phyloP scores from a whole-genome alignment of 2,329 filamentous ascomycete species.

The Xylariales sp. region DNA sequence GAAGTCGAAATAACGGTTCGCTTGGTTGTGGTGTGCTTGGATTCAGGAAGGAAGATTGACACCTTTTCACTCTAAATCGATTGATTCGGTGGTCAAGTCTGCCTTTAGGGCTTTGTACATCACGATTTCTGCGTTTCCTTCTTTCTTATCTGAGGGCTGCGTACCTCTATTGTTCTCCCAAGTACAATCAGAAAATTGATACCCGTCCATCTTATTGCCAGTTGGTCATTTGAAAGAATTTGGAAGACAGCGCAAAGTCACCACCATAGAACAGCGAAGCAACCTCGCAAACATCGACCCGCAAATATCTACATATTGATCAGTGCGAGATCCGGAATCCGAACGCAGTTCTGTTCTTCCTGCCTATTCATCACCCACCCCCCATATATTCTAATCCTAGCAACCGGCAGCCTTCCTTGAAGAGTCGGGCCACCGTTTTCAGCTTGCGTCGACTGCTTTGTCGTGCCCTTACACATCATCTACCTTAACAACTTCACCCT shows the following conservation, averaged over 20 bases:
- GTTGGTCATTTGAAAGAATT: slow-evolving; percentile 23
- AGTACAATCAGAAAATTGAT: slow-evolving; percentile 32
- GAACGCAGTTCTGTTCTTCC: no score
- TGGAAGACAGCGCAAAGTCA: slow-evolving; percentile 4
- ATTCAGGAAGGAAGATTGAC: slow-evolving; percentile 17
- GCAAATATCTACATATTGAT: slow-evolving; percentile 2
- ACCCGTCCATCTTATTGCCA: slow-evolving; percentile 28
- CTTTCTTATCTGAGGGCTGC: slow-evolving; percentile 20
- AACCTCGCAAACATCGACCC: slow-evolving; percentile 1
- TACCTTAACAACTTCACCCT: background rate
- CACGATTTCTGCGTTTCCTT: slow-evolving; percentile 18
- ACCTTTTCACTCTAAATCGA: slow-evolving; percentile 23
- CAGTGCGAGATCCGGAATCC: background rate
- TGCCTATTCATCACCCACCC: no score
- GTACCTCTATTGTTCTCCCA: slow-evolving; percentile 26
- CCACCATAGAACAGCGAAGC: slow-evolving; percentile 11
- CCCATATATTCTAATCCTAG: no score
- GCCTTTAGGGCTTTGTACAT: slow-evolving; percentile 31
- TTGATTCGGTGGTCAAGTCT: slow-evolving; percentile 24
- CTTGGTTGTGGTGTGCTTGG: slow-evolving; percentile 9
- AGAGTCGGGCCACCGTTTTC: no score
- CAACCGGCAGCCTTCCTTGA: no score
- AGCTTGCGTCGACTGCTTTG: background rate
- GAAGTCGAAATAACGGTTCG: slow-evolving; percentile 5
- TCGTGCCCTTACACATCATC: background rate